phyloP scores from a whole-genome alignment of 2,329 filamentous ascomycete genomes.

The Arthrobotrys megalospora region DNA sequence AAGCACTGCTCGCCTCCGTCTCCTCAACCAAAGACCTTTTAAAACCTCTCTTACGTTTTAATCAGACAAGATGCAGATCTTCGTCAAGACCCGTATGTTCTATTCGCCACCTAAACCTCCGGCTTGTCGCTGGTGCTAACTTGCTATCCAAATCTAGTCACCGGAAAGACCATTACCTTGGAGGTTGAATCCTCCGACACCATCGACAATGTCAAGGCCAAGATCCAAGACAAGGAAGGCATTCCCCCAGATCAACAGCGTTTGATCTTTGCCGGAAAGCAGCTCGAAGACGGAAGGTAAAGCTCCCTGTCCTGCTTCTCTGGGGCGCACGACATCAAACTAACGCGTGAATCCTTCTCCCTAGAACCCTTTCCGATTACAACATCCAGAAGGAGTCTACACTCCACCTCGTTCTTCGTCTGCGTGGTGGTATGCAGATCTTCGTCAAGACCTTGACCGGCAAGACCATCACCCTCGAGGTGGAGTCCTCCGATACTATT shows the following conservation, averaged over 20 bases:
- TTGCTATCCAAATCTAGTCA: conserved; percentile 70
- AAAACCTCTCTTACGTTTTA: conserved; percentile 24
- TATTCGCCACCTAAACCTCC: neutral
- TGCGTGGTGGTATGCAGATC: conserved; percentile 87
- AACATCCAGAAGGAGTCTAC: conserved; percentile 96
- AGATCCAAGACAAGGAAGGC: conserved; percentile 73
- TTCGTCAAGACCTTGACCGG: conserved; percentile 87
- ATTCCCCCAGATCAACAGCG: conserved; percentile 75
- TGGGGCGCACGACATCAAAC: conserved; percentile 71
- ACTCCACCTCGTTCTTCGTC: conserved; percentile 83
- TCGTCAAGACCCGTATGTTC: conserved; percentile 65
- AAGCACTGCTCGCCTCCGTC: neutral
- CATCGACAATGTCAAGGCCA: conserved; percentile 99
- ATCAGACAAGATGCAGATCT: conserved; percentile 64
- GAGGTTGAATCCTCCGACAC: conserved; percentile 99
- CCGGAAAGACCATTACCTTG: conserved; percentile 99
- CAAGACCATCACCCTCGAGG: conserved; percentile 77
- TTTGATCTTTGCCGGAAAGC: conserved; percentile 79
- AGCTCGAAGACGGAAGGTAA: conserved; percentile 82
- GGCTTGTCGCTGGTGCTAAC: conserved; percentile 12
- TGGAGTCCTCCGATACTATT: conserved; percentile 80
- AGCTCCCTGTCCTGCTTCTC: conserved; percentile 71
- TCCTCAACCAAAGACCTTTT: conserved; percentile 17
- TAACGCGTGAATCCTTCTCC: conserved; percentile 72
- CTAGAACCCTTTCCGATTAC: conserved; percentile 85